phyloP scores from a whole-genome alignment of 2,329 filamentous ascomycete species.

The Aspergillus fumigatus region DNA sequence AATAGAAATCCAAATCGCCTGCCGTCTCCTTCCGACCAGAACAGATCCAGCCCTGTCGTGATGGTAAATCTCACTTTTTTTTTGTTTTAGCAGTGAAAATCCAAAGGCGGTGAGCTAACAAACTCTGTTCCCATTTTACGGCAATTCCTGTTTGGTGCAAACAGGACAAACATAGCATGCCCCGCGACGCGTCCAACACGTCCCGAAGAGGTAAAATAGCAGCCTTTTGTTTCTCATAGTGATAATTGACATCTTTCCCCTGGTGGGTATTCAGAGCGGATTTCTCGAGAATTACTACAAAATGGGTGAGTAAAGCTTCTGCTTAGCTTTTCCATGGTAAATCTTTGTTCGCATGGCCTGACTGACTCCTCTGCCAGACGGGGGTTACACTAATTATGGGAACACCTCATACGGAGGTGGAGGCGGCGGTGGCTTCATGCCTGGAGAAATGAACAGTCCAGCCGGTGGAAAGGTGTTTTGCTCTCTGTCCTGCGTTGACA shows the following conservation, averaged over 20 bases:
- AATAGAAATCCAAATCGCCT: too few relatives aligned
- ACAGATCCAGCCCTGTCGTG: not conserved
- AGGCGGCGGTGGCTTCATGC: conserved; percentile 58
- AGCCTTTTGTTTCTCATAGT: not conserved
- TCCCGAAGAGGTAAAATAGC: conserved; percentile 38
- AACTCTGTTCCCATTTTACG: conserved; percentile 6
- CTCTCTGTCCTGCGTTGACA: not conserved
- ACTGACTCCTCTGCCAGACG: conserved; percentile 21
- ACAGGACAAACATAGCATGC: conserved; percentile 22
- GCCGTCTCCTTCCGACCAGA: not conserved
- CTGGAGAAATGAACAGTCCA: conserved; percentile 47
- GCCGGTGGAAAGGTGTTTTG: conserved; percentile 37
- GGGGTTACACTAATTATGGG: conserved; percentile 42
- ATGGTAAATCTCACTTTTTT: conserved; percentile 1
- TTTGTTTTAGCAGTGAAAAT: conserved; percentile 11
- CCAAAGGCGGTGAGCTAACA: conserved; percentile 28
- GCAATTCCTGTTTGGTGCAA: conserved; percentile 15
- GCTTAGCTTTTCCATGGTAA: not conserved
- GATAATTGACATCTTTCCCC: not conserved
- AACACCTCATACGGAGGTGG: conserved; percentile 53
- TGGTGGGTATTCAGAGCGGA: not conserved
- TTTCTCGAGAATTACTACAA: not conserved
- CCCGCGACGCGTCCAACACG: conserved; percentile 36
- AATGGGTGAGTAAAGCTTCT: not conserved
- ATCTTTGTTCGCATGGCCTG: not conserved